Conservation (phyloP, 331 rosid genomes). For the Spiraea crenata region DNA sequence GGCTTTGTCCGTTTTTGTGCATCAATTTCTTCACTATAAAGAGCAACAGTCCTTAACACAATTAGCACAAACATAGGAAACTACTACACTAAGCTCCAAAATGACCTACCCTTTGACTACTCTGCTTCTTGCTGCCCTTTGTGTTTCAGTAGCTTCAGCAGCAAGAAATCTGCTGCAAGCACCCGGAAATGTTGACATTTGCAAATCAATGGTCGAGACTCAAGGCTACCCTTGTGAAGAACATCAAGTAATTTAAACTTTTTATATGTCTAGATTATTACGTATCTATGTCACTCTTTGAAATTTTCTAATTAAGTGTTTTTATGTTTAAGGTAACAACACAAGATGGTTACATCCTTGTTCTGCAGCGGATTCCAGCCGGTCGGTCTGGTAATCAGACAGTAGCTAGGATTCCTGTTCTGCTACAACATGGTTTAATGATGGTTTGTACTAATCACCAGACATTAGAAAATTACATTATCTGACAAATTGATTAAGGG, state of each 20-base stretch:
- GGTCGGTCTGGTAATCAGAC: constrained; percentile 34
- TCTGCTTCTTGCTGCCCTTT: too few species aligned
- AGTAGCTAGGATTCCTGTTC: constrained; percentile 53
- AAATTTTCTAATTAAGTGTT: too few species aligned
- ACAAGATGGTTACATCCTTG: constrained; percentile 72
- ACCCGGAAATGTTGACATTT: constrained; percentile 46
- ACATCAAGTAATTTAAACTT: constrained; percentile 43
- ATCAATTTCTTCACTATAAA: too few species aligned
- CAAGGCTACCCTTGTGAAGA: constrained; percentile 85
- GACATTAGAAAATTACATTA: too few species aligned
- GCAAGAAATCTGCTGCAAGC: too few species aligned
- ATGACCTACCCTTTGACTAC: too few species aligned
- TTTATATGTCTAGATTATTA: constrained; percentile 12
- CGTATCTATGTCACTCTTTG: not conserved
- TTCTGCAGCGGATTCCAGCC: constrained; percentile 65
- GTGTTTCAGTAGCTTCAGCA: too few species aligned
- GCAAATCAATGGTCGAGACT: constrained; percentile 57
- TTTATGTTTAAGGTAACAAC: constrained; percentile 62
- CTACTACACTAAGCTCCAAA: too few species aligned
- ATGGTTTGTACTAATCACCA: constrained; percentile 45
- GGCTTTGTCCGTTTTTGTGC: too few species aligned
- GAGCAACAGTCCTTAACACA: too few species aligned
- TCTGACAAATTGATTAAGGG: too few species aligned
- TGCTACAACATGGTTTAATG: constrained; percentile 84
- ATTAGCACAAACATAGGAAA: too few species aligned